Evolutionary conservation across 768 basidiomycete genomes (phyloP).

Genomic region (Lentinula sp.): DNA sequence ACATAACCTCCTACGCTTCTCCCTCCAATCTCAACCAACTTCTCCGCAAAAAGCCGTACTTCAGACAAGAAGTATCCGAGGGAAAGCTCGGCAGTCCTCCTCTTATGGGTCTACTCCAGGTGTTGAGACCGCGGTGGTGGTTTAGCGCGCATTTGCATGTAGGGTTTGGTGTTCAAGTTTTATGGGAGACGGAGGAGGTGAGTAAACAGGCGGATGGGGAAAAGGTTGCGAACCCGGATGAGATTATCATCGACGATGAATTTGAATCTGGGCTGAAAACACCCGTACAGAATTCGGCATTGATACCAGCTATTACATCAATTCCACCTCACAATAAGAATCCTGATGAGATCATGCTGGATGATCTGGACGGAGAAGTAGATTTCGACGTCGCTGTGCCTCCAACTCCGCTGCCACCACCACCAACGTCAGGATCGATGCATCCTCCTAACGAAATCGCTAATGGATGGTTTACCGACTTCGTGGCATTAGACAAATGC

Average conservation of each 20-base stretch:
- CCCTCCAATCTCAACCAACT: slow-evolving; percentile 45
- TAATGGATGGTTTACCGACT: slow-evolving; percentile 43
- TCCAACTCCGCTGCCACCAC: slow-evolving; percentile 18
- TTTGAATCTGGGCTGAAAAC: slow-evolving; percentile 7
- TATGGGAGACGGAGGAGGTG: neutral
- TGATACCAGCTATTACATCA: neutral
- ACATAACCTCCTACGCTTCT: slow-evolving; percentile 72
- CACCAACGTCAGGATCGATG: slow-evolving; percentile 10
- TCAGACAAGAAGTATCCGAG: slow-evolving; percentile 58
- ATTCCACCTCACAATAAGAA: slow-evolving; percentile 15
- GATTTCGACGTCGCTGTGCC: slow-evolving; percentile 18
- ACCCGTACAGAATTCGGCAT: neutral
- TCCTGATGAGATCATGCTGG: slow-evolving; percentile 47
- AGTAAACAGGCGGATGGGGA: neutral
- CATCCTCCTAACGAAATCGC: no score
- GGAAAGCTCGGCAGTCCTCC: slow-evolving; percentile 84
- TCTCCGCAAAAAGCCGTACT: slow-evolving; percentile 72
- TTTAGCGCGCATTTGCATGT: slow-evolving; percentile 90
- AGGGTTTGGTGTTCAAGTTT: slow-evolving; percentile 70
- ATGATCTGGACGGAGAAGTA: slow-evolving; percentile 40
- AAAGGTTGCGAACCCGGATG: slow-evolving; percentile 37
- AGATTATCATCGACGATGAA: slow-evolving; percentile 41
- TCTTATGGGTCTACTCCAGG: slow-evolving; percentile 67
- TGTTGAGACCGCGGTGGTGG: slow-evolving; percentile 81
- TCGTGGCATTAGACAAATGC: slow-evolving; percentile 91